Percentiles rank a stretch among this genome's conserved stretches.
Conservation (phyloP, 2,329 filamentous ascomycete species). For the Cyphellophora attinorum region DNA sequence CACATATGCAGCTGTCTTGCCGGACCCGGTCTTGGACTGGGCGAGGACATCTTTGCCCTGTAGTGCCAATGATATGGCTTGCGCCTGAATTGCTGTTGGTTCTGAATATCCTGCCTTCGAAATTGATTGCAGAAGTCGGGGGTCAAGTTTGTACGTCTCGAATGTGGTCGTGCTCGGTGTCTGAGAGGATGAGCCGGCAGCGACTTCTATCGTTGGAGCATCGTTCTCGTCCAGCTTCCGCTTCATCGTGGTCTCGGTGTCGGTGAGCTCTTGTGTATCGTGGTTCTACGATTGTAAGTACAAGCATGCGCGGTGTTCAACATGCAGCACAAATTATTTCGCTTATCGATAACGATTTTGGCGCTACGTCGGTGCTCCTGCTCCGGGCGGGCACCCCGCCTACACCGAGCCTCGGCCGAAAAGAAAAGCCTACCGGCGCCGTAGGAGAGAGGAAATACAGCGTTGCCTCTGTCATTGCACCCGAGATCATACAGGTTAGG, state of each 20-base stretch:
- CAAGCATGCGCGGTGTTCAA: too few species aligned
- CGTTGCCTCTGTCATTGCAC: too few species aligned
- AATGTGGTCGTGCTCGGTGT: conserved; percentile 45
- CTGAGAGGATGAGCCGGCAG: background rate
- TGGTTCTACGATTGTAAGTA: too few species aligned
- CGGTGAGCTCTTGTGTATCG: too few species aligned
- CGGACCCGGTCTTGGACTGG: conserved; percentile 88
- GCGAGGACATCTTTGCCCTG: conserved; percentile 84
- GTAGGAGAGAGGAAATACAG: too few species aligned
- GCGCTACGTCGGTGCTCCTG: too few species aligned
- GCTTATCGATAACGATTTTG: too few species aligned
- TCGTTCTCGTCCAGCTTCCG: conserved; percentile 40
- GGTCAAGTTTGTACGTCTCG: conserved; percentile 67
- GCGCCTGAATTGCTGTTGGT: conserved; percentile 80
- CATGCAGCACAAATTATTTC: too few species aligned
- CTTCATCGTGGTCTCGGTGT: conserved; percentile 35
- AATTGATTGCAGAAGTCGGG: conserved; percentile 76
- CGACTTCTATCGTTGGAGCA: conserved; percentile 29
- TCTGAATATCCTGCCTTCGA: conserved; percentile 73
- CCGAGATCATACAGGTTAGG: too few species aligned
- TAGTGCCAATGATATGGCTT: conserved; percentile 78
- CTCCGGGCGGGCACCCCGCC: too few species aligned
- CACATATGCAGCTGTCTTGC: conserved; percentile 94
- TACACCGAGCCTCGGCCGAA: too few species aligned
- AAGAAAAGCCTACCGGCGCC: too few species aligned